These are phyloP conservation scores for Spathaspora passalidarum DNA, from an alignment of 805 yeast genomes.

Conservation along the genomic window DNA sequence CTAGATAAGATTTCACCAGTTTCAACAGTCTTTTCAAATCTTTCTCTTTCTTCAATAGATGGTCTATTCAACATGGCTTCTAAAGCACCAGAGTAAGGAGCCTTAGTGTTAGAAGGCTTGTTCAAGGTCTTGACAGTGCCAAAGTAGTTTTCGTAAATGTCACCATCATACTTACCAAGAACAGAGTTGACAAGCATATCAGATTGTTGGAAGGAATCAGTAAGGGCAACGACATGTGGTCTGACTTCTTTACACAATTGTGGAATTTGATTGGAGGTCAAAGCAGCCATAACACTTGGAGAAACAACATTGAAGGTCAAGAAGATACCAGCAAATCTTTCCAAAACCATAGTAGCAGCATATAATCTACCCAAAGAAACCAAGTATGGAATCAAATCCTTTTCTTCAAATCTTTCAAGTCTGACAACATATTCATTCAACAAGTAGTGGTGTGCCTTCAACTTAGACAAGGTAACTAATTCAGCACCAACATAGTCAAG, in stretches of 20 bases:
- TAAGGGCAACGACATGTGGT: constrained; percentile 39
- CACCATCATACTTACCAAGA: constrained; percentile 42
- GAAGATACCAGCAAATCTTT: constrained; percentile 34
- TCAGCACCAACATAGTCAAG: constrained; percentile 38
- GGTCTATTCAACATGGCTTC: constrained; percentile 42
- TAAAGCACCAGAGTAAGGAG: constrained; percentile 37
- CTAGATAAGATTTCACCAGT: constrained; percentile 28
- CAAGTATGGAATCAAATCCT: constrained; percentile 27
- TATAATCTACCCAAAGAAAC: constrained; percentile 31
- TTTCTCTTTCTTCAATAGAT: constrained; percentile 33
- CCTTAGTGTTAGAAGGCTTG: constrained; percentile 33
- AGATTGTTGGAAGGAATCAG: constrained; percentile 43
- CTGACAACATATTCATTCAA: constrained; percentile 28
- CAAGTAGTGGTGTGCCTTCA: constrained; percentile 42
- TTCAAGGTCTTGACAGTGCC: constrained; percentile 31
- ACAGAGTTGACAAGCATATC: constrained; percentile 43
- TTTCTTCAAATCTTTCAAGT: constrained; percentile 20
- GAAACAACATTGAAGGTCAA: constrained; percentile 33
- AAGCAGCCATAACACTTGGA: constrained; percentile 24
- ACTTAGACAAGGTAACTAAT: constrained; percentile 39
- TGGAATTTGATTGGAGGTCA: constrained; percentile 26
- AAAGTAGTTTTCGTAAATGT: constrained; percentile 43
- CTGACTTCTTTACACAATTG: constrained; percentile 33
- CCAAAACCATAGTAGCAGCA: constrained; percentile 28
- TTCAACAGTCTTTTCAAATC: constrained; percentile 35